Evolutionary conservation across 2,329 filamentous ascomycete species (phyloP).

Genomic region (Orbilia javanica): DNA sequence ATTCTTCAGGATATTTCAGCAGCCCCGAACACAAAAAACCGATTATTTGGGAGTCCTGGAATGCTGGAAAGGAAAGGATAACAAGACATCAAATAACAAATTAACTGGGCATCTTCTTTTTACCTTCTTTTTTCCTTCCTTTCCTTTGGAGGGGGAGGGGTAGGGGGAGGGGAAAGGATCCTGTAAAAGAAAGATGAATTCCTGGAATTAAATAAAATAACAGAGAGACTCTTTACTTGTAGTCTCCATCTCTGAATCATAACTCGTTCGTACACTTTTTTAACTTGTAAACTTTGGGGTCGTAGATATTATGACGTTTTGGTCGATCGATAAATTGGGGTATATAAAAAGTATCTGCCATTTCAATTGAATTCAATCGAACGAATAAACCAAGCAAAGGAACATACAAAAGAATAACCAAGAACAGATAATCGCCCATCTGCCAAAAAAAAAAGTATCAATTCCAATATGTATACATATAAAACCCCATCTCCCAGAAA

Average conservation of each 20-base stretch:
- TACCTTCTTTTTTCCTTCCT: too few relatives aligned
- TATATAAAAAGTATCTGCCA: too few relatives aligned
- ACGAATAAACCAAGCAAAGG: too few relatives aligned
- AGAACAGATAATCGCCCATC: not conserved
- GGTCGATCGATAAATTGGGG: not conserved
- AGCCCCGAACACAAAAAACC: not conserved
- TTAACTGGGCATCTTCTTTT: not conserved
- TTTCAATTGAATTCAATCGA: not conserved
- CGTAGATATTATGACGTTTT: not conserved
- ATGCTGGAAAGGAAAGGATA: not conserved
- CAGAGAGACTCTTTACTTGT: not conserved
- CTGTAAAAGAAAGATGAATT: too few relatives aligned
- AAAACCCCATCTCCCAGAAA: too few relatives aligned
- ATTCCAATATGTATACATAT: not conserved
- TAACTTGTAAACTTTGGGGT: not conserved
- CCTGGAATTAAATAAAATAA: not conserved
- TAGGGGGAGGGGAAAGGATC: not conserved
- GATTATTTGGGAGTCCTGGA: not conserved
- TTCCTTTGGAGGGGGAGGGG: not conserved
- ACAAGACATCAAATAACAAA: not conserved
- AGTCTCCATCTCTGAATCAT: not conserved
- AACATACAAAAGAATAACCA: not conserved
- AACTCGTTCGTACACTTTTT: too few relatives aligned
- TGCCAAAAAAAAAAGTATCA: not conserved
- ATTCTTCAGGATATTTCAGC: conserved; percentile 19